Base-by-base conservation (phyloP, 495 filamentous ascomycete genomes). In the Penicillium riverlandense region DNA sequence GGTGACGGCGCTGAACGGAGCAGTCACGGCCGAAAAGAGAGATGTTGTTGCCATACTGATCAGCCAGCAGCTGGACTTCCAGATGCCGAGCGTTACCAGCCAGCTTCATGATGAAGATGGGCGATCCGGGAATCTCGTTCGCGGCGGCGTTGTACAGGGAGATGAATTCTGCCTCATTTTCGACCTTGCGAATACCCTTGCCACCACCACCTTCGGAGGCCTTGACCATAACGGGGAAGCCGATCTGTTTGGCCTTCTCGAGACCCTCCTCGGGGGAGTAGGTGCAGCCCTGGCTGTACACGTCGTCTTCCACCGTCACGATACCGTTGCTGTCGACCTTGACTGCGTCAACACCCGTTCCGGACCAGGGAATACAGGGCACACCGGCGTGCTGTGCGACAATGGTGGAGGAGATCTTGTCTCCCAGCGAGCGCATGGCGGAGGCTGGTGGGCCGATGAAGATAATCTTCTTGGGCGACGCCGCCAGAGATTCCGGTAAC, bases 41-140 rank as follows among this genome's bases (percentile, higher is more conserved):
- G 57, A 99, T 96, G 67, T 97, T 97, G 77, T 99, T 96, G 45
- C 94, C 94, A 65, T 99, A 99, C 77, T 99, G 86, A 72, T 99
- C 92, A 41, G 92, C 92, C 32, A 99, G 74, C 55, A 99, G 70
- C 68, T 99, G 92, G 35, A 99, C 92, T 67, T 99, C 92, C 72
- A 99, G 74, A 77, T 99, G 92, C 39, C 92, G 75, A 35, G 92
- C 92, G 62, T 91, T 94, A 40, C 95, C 92, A 16, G 92, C 92
- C 48, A 99, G 77, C 78, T 99, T 96, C 92, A 99, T 99, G 69
- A 99, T 90, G 74, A 99, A 99, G 59, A 99, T 99, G 28, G 92
- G 92, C 22, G 94, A 97, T 34, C 92, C 92, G n/a, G 92, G 92
- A 53, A 99, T 96, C 74, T 99, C 92, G 66, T 83, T 92, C 2